A percentile compares a stretch with the other conserved stretches of the same genome.
These are phyloP conservation scores for Pleurostoma richardsiae DNA, from an alignment of 2,329 filamentous ascomycete species.

Conservation along the genomic window DNA sequence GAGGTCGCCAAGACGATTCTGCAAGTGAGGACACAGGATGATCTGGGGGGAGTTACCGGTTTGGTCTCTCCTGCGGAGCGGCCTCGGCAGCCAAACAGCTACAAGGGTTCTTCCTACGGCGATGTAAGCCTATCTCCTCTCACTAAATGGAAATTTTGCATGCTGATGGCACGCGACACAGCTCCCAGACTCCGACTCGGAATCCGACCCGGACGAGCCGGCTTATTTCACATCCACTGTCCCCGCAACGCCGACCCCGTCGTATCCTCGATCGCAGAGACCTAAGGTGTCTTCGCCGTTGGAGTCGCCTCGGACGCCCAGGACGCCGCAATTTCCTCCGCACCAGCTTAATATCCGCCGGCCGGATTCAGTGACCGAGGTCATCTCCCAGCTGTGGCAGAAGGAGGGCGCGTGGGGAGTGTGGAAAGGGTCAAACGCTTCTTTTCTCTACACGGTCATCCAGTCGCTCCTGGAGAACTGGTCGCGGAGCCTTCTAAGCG, in stretches of 20 bases:
- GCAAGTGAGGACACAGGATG: conserved; percentile 64
- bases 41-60: conserved; percentile 28
- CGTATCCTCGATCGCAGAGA: conserved; percentile 26
- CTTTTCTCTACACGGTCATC: conserved; percentile 85
- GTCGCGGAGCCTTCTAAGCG: conserved; percentile 84
- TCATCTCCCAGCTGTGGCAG: conserved; percentile 81
- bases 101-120: conserved; percentile 15
- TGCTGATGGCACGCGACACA: background rate
- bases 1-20: conserved; percentile 94
- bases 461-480: conserved; percentile 87
- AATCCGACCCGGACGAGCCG: conserved; percentile 71
- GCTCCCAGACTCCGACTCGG: conserved; percentile 59
- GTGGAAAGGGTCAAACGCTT: conserved; percentile 91
- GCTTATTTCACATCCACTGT: conserved; percentile 74
- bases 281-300: conserved; percentile 22
- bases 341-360: conserved; percentile 69
- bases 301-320: conserved; percentile 25
- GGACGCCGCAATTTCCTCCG: conserved; percentile 27
- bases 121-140: conserved; percentile 12
- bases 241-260: conserved; percentile 49
- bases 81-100: conserved; percentile 17
- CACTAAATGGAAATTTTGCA: too few relatives aligned
- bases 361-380: conserved; percentile 77
- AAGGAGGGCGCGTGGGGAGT: conserved; percentile 87
- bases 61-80: conserved; percentile 20